These are phyloP conservation scores for Amphibolis antarctica DNA, from an alignment of 106 monocot species.

Conservation along the genomic window DNA sequence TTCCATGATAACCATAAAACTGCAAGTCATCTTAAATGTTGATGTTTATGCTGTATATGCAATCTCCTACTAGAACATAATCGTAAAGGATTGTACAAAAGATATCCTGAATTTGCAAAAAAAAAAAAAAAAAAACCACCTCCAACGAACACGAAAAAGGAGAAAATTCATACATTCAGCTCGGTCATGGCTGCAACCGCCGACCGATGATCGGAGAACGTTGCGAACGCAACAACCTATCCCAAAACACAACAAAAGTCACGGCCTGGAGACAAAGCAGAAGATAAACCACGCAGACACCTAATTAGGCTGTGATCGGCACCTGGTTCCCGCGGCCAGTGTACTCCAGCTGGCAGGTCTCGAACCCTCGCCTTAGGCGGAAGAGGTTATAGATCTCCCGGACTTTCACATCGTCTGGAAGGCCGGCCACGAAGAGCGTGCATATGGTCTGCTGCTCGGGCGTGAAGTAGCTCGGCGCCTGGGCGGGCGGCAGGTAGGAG, in stretches of 20 bases:
- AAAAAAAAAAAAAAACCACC: neutral
- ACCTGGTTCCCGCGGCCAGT: constrained; percentile 79
- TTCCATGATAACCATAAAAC: no score
- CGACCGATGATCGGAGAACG: constrained; percentile 59
- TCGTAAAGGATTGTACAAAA: no score
- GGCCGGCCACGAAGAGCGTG: constrained; percentile 70
- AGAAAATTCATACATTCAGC: constrained; percentile 47
- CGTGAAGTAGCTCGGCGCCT: constrained; percentile 9
- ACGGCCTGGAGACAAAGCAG: neutral
- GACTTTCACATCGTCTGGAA: constrained; percentile 81
- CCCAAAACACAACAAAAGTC: neutral
- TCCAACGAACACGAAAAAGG: neutral
- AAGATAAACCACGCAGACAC: neutral
- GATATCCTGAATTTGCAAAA: no score
- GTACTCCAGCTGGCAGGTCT: constrained; percentile 69
- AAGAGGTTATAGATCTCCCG: constrained; percentile 91
- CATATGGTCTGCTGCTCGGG: constrained; percentile 35
- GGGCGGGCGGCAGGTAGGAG: constrained; percentile 3
- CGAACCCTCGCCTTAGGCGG: constrained; percentile 52
- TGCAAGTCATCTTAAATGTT: no score
- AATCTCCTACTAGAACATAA: no score
- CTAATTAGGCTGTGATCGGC: no score
- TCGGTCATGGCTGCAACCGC: constrained; percentile 54
- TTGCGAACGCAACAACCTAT: constrained; percentile 85
- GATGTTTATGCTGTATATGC: no score